Percentiles rank a stretch among this genome's conserved stretches.
phyloP scores from a whole-genome alignment of 192 early-diverging fungal species.

The Paraglomus brasilianum region DNA sequence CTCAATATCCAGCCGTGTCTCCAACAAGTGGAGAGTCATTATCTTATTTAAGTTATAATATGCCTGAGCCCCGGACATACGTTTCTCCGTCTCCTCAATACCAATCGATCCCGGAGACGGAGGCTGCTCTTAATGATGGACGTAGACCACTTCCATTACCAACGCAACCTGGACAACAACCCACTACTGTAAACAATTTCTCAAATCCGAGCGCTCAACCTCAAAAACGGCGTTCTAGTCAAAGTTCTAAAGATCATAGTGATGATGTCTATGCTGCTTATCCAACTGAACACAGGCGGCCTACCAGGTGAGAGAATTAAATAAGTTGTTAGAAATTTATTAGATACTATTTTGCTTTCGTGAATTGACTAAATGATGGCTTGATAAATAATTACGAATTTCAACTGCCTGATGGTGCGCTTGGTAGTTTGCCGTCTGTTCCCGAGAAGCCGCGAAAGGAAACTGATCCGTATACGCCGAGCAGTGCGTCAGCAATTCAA shows the following conservation, averaged over 20 bases:
- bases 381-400: background rate
- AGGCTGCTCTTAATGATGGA: conserved; percentile 3
- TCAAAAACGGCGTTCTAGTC: background rate
- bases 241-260: background rate
- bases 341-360: background rate
- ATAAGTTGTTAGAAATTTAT: background rate
- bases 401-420: background rate
- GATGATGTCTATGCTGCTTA: conserved; percentile 17
- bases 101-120: conserved; percentile 1
- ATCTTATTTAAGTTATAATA: too few relatives aligned
- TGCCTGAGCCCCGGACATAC: too few relatives aligned
- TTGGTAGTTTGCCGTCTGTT: background rate
- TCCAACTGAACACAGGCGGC: conserved; percentile 4
- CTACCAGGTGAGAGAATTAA: background rate
- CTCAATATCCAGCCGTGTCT: too few relatives aligned
- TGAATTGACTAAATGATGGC: background rate
- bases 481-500: background rate
- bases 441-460: background rate
- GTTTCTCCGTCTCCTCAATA: background rate
- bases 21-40: too few relatives aligned
- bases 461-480: background rate
- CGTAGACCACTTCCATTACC: background rate
- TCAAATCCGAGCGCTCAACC: background rate
- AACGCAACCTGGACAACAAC: background rate
- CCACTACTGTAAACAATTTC: background rate